Evolutionary conservation across 345 rosid species (phyloP).

Genomic region (Balakata baccata): DNA sequence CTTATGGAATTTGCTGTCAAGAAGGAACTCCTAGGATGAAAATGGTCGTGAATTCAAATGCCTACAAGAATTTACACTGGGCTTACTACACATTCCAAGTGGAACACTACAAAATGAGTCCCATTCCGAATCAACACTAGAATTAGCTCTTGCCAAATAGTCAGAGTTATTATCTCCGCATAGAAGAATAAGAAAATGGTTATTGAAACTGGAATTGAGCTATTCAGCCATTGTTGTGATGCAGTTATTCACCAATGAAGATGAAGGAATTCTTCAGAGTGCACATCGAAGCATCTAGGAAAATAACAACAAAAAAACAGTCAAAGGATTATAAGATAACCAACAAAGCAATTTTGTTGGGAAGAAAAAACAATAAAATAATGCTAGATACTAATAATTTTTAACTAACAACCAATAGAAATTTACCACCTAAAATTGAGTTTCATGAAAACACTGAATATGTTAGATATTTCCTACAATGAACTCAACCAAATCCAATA

Average conservation of each 20-base stretch:
- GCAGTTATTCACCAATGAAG: slow-evolving; percentile 79
- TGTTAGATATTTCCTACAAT: neutral
- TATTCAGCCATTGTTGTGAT: slow-evolving; percentile 86
- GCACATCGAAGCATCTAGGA: slow-evolving; percentile 79
- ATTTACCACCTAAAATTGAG: neutral
- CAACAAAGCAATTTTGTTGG: neutral
- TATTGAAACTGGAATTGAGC: slow-evolving; percentile 55
- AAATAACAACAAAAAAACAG: slow-evolving; percentile 20
- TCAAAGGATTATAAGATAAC: neutral
- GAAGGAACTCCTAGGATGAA: slow-evolving; percentile 87
- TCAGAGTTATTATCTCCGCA: slow-evolving; percentile 63
- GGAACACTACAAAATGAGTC: slow-evolving; percentile 54
- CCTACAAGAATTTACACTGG: slow-evolving; percentile 38
- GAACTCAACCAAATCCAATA: neutral
- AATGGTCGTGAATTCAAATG: slow-evolving; percentile 26
- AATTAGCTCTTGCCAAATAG: slow-evolving; percentile 43
- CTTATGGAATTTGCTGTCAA: slow-evolving; percentile 75
- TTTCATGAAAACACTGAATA: neutral
- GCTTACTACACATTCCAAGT: slow-evolving; percentile 54
- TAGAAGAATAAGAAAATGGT: slow-evolving; percentile 72
- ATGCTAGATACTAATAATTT: neutral
- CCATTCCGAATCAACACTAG: slow-evolving; percentile 67
- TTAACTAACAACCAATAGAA: neutral
- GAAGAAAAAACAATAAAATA: slow-evolving; percentile 1
- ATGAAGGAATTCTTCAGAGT: slow-evolving; percentile 64